Conservation (phyloP, 164 flowering plant species). For the Stephania japonica region DNA sequence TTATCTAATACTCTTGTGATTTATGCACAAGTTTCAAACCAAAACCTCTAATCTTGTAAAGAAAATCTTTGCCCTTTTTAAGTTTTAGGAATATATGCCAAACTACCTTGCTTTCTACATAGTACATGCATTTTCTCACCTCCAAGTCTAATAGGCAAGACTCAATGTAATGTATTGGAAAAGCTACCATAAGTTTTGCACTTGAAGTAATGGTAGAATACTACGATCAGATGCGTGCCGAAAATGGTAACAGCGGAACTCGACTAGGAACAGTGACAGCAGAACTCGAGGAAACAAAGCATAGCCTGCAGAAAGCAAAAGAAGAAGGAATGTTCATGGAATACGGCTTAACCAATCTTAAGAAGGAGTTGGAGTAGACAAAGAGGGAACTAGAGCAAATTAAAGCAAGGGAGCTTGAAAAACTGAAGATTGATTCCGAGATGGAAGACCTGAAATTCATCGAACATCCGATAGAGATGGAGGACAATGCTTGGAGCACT, state of each 20-base stretch:
- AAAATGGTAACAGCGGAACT: slow-evolving; percentile 21
- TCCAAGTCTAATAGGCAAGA: not conserved
- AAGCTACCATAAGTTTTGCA: too few relatives aligned
- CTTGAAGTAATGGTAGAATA: slow-evolving; percentile 6
- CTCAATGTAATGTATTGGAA: not conserved
- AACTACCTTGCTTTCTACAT: slow-evolving; percentile 2
- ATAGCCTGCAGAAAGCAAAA: slow-evolving; percentile 56
- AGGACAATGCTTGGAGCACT: slow-evolving; percentile 11
- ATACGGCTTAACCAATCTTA: slow-evolving; percentile 41
- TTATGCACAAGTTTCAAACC: not conserved
- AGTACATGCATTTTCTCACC: slow-evolving; percentile 2
- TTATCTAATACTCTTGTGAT: too few relatives aligned
- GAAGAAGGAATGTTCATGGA: slow-evolving; percentile 56
- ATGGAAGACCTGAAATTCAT: slow-evolving; percentile 50
- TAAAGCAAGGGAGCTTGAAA: slow-evolving; percentile 30
- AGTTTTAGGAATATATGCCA: not conserved
- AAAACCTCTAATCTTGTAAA: not conserved
- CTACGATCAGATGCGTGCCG: slow-evolving; percentile 18
- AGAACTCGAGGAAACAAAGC: slow-evolving; percentile 78
- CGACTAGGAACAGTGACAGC: slow-evolving; percentile 31
- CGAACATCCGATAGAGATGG: slow-evolving; percentile 28
- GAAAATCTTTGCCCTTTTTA: not conserved
- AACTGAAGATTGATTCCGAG: slow-evolving; percentile 28
- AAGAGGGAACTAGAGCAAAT: slow-evolving; percentile 54
- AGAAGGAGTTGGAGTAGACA: slow-evolving; percentile 63